A percentile compares a stretch with the other conserved stretches of the same genome.
Evolutionary conservation across 495 filamentous ascomycete species (phyloP).

Genomic region (Penicillium maclennaniae): DNA sequence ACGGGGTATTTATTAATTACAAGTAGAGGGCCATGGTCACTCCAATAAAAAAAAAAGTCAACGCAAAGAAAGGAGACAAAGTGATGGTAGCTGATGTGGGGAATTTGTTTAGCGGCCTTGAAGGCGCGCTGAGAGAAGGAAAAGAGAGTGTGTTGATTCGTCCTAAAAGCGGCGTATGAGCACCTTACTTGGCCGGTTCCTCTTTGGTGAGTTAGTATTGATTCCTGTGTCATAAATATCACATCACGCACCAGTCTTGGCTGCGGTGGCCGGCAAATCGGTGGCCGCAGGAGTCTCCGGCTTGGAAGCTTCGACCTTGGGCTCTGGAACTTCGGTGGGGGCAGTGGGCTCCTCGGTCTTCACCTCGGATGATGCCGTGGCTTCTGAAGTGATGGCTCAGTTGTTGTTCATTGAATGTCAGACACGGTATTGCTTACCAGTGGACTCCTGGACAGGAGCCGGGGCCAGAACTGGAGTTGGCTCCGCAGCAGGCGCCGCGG

Average conservation of each 20-base stretch:
- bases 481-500: slow-evolving; percentile 1
- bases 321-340: neutral
- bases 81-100: neutral
- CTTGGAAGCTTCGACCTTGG: neutral
- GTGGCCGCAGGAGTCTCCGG: neutral
- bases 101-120: neutral
- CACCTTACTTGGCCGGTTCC: neutral
- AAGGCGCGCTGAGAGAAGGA: neutral
- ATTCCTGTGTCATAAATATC: neutral
- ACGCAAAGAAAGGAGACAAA: neutral
- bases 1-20: neutral
- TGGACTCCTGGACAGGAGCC: slow-evolving; percentile 5
- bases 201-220: neutral
- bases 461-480: slow-evolving; percentile 3
- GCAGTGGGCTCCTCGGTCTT: neutral
- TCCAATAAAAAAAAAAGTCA: neutral
- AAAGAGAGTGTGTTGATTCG: neutral
- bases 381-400: neutral
- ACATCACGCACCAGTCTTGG: neutral
- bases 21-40: neutral
- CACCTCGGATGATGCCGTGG: neutral
- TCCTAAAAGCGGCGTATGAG: neutral
- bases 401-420: neutral
- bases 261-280: slow-evolving; percentile 10
- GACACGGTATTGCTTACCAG: slow-evolving; percentile 1